phyloP scores from a whole-genome alignment of 176 grass and related monocot genomes.

The Canna indica region DNA sequence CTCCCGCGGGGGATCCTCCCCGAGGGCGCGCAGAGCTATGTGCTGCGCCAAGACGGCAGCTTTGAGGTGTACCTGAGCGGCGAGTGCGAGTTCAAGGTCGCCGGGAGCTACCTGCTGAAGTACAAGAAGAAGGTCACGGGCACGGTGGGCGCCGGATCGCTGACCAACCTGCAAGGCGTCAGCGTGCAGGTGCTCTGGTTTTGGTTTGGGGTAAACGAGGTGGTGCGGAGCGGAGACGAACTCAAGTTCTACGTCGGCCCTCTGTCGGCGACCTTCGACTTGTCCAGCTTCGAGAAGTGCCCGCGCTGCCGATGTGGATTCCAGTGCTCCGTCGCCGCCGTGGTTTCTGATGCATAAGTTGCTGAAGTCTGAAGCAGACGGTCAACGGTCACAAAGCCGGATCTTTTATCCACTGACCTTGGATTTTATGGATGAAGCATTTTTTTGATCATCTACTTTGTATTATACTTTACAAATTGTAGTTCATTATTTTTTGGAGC shows the following conservation, averaged over 20 bases:
- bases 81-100: conserved; percentile 34
- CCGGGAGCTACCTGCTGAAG: conserved; percentile 27
- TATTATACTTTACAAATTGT: too few relatives aligned
- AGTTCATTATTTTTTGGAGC: too few relatives aligned
- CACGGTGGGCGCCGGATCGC: conserved; percentile 21
- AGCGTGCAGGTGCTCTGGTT: conserved; percentile 43
- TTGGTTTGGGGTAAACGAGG: conserved; percentile 55
- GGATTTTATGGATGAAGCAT: too few relatives aligned
- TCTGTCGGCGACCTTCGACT: conserved; percentile 48
- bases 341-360: neutral
- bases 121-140: conserved; percentile 31
- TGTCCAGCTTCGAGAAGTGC: conserved; percentile 50
- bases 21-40: conserved; percentile 47
- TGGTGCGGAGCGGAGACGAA: conserved; percentile 33
- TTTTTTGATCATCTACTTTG: too few relatives aligned
- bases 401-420: too few relatives aligned
- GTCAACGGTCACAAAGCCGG: too few relatives aligned
- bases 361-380: too few relatives aligned
- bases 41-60: conserved; percentile 46
- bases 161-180: conserved; percentile 46
- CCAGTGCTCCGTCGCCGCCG: neutral
- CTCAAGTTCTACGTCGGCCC: conserved; percentile 42
- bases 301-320: conserved; percentile 30
- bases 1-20: conserved; percentile 65
- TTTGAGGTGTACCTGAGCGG: conserved; percentile 39